These are phyloP conservation scores for Teratosphaeria pseudoeucalypti DNA, from an alignment of 2,329 filamentous ascomycete species.

Conservation along the genomic window DNA sequence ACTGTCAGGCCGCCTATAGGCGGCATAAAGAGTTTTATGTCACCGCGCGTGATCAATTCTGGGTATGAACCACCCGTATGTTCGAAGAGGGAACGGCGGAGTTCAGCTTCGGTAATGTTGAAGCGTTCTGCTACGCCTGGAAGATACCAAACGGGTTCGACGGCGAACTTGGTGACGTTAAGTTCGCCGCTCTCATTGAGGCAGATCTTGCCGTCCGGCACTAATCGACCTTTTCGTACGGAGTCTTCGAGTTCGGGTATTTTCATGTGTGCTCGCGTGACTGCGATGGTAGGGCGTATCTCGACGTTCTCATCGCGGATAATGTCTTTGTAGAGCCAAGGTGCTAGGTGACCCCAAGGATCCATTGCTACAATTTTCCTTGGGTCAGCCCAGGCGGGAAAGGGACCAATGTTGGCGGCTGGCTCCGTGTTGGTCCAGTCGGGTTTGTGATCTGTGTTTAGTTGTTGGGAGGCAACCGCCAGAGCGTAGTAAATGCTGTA, in stretches of 20 bases:
- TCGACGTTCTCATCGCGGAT: slow-evolving; percentile 73
- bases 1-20: slow-evolving; percentile 93
- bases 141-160: slow-evolving; percentile 66
- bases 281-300: slow-evolving; percentile 74
- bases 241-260: slow-evolving; percentile 89
- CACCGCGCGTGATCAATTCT: slow-evolving; percentile 85
- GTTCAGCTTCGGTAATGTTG: slow-evolving; percentile 81
- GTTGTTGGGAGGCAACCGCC: slow-evolving; percentile 81
- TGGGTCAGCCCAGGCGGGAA: slow-evolving; percentile 76
- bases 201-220: slow-evolving; percentile 79
- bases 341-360: slow-evolving; percentile 77
- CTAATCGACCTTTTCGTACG: slow-evolving; percentile 65
- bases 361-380: slow-evolving; percentile 98
- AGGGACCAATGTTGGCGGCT: slow-evolving; percentile 78
- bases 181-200: slow-evolving; percentile 78
- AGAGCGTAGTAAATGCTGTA: slow-evolving; percentile 95
- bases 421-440: slow-evolving; percentile 82
- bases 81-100: slow-evolving; percentile 83
- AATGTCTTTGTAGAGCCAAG: slow-evolving; percentile 70
- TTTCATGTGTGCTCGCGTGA: slow-evolving; percentile 91
- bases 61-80: slow-evolving; percentile 94
- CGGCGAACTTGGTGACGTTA: slow-evolving; percentile 90
- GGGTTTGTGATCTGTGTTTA: slow-evolving; percentile 69
- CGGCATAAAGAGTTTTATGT: slow-evolving; percentile 91
- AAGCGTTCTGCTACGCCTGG: slow-evolving; percentile 73